Conservation (phyloP, 192 early-diverging fungal genomes). For the Umbelopsis ramanniana region DNA sequence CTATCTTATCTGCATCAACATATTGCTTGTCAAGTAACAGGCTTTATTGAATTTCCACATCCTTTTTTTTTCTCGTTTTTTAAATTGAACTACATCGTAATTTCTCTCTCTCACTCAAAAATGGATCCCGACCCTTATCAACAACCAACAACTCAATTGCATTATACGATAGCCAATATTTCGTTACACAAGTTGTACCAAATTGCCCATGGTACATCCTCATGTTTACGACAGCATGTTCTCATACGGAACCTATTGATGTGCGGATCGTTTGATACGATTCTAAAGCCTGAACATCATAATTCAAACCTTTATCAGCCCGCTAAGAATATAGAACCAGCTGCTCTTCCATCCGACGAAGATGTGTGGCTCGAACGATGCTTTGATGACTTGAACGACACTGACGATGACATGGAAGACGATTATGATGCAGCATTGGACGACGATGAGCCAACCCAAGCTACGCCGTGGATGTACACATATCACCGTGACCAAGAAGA, state of each 20-base stretch:
- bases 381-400: slow-evolving; percentile 30
- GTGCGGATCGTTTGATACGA: slow-evolving; percentile 17
- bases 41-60: not conserved
- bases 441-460: not conserved
- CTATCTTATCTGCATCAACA: not conserved
- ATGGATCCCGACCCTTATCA: not conserved
- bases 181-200: slow-evolving; percentile 13
- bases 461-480: not conserved
- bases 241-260: slow-evolving; percentile 18
- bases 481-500: not conserved
- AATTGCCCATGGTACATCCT: not conserved
- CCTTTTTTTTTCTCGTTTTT: not conserved
- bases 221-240: slow-evolving; percentile 21
- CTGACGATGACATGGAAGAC: slow-evolving; percentile 28
- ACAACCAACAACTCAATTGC: not conserved
- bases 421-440: slow-evolving; percentile 17
- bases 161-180: slow-evolving; percentile 17
- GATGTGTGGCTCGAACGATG: slow-evolving; percentile 38
- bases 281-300: not conserved
- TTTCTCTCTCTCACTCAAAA: not conserved
- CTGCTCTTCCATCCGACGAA: slow-evolving; percentile 14
- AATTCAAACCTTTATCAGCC: not conserved
- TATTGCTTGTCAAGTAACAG: not conserved
- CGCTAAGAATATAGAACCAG: not conserved
- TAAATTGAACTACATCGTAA: not conserved